A percentile compares a stretch with the other conserved stretches of the same genome.
phyloP scores from a whole-genome alignment of 768 basidiomycete species.

The Erythrobasidium yunnanense region DNA sequence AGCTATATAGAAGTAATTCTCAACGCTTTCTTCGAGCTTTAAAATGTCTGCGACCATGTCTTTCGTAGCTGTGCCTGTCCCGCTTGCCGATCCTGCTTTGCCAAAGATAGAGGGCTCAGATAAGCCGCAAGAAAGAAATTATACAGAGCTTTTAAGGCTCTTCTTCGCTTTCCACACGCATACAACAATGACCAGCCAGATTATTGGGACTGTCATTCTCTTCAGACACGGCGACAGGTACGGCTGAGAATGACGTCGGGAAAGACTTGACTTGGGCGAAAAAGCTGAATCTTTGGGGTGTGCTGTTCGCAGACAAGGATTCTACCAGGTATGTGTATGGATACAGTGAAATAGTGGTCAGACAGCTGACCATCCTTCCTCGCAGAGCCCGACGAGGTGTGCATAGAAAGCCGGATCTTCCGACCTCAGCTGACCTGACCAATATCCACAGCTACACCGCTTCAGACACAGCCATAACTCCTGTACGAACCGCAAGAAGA shows the following conservation, averaged over 20 bases:
- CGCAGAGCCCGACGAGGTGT: not conserved
- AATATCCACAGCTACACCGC: constrained; percentile 12
- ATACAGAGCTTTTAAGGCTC: too few relatives aligned
- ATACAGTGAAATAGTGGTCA: not conserved
- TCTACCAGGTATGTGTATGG: not conserved
- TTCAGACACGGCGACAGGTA: constrained; percentile 21
- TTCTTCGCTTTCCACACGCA: too few relatives aligned
- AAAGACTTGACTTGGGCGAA: not conserved
- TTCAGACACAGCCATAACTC: constrained; percentile 22
- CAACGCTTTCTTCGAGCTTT: too few relatives aligned
- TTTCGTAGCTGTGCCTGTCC: too few relatives aligned
- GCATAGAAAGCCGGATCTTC: not conserved
- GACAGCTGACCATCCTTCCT: not conserved
- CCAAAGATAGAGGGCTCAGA: too few relatives aligned
- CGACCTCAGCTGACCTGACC: not conserved
- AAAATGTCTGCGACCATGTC: too few relatives aligned
- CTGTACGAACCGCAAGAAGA: not conserved
- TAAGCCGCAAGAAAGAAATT: too few relatives aligned
- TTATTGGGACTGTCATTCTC: constrained; percentile 2
- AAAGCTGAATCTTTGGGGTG: not conserved
- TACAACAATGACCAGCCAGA: not conserved
- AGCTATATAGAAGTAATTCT: too few relatives aligned
- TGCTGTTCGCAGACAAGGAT: not conserved
- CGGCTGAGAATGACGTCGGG: not conserved
- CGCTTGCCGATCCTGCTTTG: too few relatives aligned